Evolutionary conservation across 331 rosid genomes (phyloP).

Genomic region (Quercus phellos): DNA sequence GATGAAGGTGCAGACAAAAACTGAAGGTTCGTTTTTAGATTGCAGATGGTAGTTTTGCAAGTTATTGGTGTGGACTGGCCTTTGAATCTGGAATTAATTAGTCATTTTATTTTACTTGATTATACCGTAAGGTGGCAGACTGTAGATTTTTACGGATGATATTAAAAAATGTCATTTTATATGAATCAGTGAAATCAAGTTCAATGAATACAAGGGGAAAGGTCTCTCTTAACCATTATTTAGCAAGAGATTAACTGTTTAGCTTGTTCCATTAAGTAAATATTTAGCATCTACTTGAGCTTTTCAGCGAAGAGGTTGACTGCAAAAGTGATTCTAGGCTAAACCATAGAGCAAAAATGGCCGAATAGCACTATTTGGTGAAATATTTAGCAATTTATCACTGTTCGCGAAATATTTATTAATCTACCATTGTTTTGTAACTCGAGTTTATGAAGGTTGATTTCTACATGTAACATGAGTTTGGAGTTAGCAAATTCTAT

Average conservation of each 20-base stretch:
- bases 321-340: background rate
- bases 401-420: too few species aligned
- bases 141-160: background rate
- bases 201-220: background rate
- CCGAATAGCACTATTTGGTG: too few species aligned
- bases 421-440: too few species aligned
- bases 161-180: background rate
- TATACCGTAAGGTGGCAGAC: background rate
- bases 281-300: background rate
- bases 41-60: background rate
- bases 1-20: constrained; percentile 96
- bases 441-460: too few species aligned
- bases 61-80: background rate
- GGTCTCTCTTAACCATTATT: background rate
- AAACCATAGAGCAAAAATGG: too few species aligned
- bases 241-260: background rate
- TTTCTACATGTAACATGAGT: too few species aligned
- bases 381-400: too few species aligned
- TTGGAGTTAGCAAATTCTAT: too few species aligned
- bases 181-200: background rate
- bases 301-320: background rate
- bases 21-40: constrained; percentile 15
- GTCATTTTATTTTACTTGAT: background rate
- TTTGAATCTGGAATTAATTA: background rate
- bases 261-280: background rate